Conservation (phyloP, 2,329 filamentous ascomycete genomes). For the Fusarium stilboides region DNA sequence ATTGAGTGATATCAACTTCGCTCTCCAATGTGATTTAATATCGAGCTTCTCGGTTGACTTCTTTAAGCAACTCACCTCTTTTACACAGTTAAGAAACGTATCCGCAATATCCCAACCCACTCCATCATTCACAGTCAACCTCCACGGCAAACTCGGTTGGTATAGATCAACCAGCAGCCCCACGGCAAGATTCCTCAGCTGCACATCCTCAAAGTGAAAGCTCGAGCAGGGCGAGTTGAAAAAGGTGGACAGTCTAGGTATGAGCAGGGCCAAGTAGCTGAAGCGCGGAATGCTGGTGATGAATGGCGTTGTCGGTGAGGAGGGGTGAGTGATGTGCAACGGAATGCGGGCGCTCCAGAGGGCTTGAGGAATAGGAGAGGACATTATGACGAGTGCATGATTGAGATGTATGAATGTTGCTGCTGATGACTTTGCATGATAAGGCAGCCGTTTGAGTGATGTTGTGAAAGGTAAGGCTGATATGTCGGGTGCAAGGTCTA, state of each 20-base stretch:
- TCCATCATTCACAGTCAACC: constrained; percentile 68
- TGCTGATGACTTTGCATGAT: constrained; percentile 8
- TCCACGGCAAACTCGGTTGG: constrained; percentile 69
- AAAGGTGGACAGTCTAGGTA: constrained; percentile 68
- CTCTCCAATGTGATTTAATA: not conserved
- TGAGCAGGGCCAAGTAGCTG: constrained; percentile 71
- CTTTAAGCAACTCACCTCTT: constrained; percentile 64
- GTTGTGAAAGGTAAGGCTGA: constrained; percentile 12
- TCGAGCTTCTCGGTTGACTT: no score
- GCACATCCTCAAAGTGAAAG: constrained; percentile 71
- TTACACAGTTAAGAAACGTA: constrained; percentile 75
- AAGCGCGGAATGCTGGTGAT: constrained; percentile 70
- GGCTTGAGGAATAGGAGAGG: constrained; percentile 58
- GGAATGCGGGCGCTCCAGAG: constrained; percentile 71
- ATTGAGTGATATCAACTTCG: not conserved
- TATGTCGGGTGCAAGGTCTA: constrained; percentile 7
- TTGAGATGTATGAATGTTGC: constrained; percentile 11
- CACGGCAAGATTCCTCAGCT: constrained; percentile 68
- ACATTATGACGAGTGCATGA: constrained; percentile 48
- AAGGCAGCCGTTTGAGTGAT: constrained; percentile 13
- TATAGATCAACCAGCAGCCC: constrained; percentile 72
- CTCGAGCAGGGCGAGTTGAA: constrained; percentile 70
- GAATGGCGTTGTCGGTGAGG: constrained; percentile 64
- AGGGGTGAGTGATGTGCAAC: constrained; percentile 68
- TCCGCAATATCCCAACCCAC: constrained; percentile 72